Evolutionary conservation across 139 green algal species (phyloP), one percentile per base, ranked within the genome.

Genomic region (Haematococcus lacustris): DNA sequence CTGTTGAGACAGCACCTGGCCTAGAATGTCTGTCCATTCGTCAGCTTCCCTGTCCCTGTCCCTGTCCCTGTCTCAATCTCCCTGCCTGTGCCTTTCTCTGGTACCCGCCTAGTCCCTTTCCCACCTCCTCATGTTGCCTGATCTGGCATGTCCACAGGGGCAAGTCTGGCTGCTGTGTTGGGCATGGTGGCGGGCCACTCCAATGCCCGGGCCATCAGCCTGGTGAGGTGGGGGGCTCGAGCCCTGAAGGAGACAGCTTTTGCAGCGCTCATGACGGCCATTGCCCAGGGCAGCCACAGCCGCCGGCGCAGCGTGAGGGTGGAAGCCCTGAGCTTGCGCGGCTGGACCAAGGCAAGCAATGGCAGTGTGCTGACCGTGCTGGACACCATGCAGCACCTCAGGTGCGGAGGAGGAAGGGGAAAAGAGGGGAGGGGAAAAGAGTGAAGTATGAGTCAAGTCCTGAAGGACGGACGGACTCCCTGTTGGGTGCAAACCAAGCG

Each of bases 161-260:
- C 74, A 43, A 73, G 70, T 47, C 72, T 82, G 72, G 66, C 34
- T 39, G 73, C 73, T 34, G 73, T 83, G 5, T 60, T 79, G 47
- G 62, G 72, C 51, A 77, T 83, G 70, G 78, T 83, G 38, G 69
- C 53, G 5, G 73, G 73, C 57, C 73, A 79, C 69, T 65, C 70
- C 35, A 83, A 83, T 64, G 78, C 78, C 1, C 78, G 70, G 30
- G 37, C 73, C n/a, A 51, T 79, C 32, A 75, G 64, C 69, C 73
- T 83, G 34, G 51, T 68, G 33, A 63, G 73, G 38, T 83, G 73
- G 73, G 73, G 64, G 1, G 6, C 40, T 3, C 23, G 33, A 17
- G 66, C 39, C 39, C 73, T 83, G 2, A 32, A 25, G 39, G 78
- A 76, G 13, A 17, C 35, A 1, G 78, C 77, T 64, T 83, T 79